A percentile compares a stretch with the other conserved stretches of the same genome.
Evolutionary conservation across 495 filamentous ascomycete genomes (phyloP).

Genomic region (Gamarada debralockiae): DNA sequence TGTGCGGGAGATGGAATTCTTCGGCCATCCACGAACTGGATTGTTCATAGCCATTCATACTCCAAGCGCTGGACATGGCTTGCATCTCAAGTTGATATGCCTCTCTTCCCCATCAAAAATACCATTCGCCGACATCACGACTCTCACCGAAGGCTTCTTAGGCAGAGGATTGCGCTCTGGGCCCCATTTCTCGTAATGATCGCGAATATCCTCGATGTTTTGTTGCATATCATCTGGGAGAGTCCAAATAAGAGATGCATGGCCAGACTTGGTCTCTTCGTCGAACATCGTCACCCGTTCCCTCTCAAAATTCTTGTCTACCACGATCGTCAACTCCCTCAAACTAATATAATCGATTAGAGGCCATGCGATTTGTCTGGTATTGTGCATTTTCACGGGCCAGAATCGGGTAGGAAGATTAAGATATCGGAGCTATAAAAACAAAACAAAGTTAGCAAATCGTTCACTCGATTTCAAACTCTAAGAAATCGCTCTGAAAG

Average conservation of each 20-base stretch:
- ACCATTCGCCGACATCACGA: background rate
- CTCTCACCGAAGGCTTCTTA: background rate
- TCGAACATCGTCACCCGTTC: background rate
- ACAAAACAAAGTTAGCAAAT: no score
- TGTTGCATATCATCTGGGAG: background rate
- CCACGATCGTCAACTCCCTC: background rate
- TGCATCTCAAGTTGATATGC: no score
- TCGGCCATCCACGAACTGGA: no score
- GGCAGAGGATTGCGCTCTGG: background rate
- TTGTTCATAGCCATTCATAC: no score
- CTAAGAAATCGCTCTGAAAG: no score
- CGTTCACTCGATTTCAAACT: no score
- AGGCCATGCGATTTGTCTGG: background rate
- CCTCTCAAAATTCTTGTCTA: background rate
- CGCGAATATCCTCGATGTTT: background rate
- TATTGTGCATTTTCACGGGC: background rate
- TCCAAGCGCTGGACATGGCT: no score
- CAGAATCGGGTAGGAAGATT: background rate
- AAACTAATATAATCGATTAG: background rate
- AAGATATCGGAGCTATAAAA: no score
- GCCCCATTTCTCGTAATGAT: background rate
- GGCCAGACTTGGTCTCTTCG: no score
- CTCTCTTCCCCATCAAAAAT: background rate
- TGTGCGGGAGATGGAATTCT: no score
- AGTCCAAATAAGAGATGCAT: background rate